Evolutionary conservation across 306 rosid genomes (phyloP).

Genomic region (Comarum palustre): DNA sequence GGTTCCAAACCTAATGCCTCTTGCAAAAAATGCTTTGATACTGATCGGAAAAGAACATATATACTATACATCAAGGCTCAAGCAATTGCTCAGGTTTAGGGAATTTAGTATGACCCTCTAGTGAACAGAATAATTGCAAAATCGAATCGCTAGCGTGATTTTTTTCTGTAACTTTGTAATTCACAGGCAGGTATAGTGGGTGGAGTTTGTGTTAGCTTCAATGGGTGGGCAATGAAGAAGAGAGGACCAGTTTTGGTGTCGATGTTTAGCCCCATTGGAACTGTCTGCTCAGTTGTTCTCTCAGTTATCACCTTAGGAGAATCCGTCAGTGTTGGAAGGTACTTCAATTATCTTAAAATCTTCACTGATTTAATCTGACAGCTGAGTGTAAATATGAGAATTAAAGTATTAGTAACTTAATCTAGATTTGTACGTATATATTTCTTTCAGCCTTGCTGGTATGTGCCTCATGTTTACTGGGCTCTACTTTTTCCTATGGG

Average conservation of each 20-base stretch:
- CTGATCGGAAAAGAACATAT: background rate
- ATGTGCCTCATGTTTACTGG: conserved; percentile 79
- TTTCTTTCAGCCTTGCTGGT: conserved; percentile 55
- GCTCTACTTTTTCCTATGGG: conserved; percentile 85
- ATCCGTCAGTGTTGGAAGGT: conserved; percentile 64
- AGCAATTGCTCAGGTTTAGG: background rate
- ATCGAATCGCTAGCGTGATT: background rate
- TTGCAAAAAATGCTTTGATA: background rate
- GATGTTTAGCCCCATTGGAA: conserved; percentile 71
- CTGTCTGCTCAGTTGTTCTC: conserved; percentile 68
- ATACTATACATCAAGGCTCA: background rate
- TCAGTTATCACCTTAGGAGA: conserved; percentile 50
- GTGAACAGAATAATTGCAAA: background rate
- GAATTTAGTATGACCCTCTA: background rate
- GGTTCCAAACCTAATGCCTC: background rate
- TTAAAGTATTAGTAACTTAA: background rate
- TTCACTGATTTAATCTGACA: background rate
- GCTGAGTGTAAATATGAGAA: background rate
- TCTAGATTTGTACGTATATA: background rate
- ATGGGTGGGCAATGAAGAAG: conserved; percentile 84
- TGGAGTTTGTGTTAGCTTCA: conserved; percentile 67
- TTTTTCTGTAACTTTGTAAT: background rate
- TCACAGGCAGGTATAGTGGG: conserved; percentile 62
- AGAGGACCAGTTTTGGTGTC: conserved; percentile 88
- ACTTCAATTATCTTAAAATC: conserved; percentile 2